A percentile compares a stretch with the other conserved stretches of the same genome.
Conservation (phyloP, 2,329 filamentous ascomycete genomes). For the Phyllosticta paracitricarpa region DNA sequence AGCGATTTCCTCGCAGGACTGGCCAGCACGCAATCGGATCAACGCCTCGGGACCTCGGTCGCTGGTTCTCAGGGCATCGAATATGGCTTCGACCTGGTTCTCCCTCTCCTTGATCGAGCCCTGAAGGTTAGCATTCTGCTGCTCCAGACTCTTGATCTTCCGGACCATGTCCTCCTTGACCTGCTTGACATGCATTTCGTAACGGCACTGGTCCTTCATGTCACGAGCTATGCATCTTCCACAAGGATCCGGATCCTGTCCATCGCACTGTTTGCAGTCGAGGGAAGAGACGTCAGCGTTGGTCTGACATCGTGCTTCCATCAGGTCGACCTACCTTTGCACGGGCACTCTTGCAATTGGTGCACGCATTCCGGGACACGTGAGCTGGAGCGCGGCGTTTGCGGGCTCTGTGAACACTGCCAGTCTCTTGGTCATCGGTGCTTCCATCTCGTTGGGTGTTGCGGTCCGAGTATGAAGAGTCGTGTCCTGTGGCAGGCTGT, state of each 20-base stretch:
- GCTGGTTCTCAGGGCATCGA: constrained; percentile 15
- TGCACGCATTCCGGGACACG: constrained; percentile 21
- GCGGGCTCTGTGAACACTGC: constrained; percentile 3
- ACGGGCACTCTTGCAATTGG: constrained; percentile 20
- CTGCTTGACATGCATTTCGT: constrained; percentile 22
- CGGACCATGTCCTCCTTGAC: constrained; percentile 20
- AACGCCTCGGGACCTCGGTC: constrained; percentile 16
- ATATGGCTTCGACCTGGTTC: constrained; percentile 14
- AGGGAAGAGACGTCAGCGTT: background rate
- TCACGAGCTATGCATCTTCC: constrained; percentile 16
- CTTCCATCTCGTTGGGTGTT: constrained; percentile 6
- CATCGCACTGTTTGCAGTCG: constrained; percentile 18
- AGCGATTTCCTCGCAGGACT: constrained; percentile 15
- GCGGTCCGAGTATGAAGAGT: background rate
- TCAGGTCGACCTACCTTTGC: constrained; percentile 16
- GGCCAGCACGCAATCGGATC: constrained; percentile 13
- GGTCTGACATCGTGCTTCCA: background rate
- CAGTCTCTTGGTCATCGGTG: background rate
- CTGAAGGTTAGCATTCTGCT: constrained; percentile 15
- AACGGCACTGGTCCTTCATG: constrained; percentile 16
- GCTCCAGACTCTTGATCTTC: constrained; percentile 17
- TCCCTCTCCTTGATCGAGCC: constrained; percentile 12
- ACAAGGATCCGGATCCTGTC: constrained; percentile 16
- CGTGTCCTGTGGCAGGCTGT: background rate
- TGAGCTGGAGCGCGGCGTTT: constrained; percentile 14